A percentile compares a stretch with the other conserved stretches of the same genome.
Evolutionary conservation across 2,329 filamentous ascomycete species (phyloP).

Genomic region (Aspergillus oerlinghausenensis): DNA sequence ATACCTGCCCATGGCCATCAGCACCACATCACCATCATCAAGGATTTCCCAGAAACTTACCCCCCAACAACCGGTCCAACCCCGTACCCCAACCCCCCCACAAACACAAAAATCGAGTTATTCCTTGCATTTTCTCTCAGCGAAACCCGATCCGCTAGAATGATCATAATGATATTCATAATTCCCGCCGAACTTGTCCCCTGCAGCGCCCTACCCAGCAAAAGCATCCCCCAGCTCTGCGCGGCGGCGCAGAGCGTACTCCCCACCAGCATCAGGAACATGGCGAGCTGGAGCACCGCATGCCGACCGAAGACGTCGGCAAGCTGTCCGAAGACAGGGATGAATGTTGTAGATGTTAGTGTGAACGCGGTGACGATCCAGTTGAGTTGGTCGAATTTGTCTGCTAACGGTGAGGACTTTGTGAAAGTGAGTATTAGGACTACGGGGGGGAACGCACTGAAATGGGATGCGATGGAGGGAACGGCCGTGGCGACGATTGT

Average conservation of each 20-base stretch:
- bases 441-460: slow-evolving; percentile 38
- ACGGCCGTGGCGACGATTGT: slow-evolving; percentile 61
- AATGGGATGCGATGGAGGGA: slow-evolving; percentile 61
- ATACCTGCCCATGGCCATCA: background rate
- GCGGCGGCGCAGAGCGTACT: slow-evolving; percentile 59
- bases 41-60: slow-evolving; percentile 13
- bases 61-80: slow-evolving; percentile 60
- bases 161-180: slow-evolving; percentile 56
- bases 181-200: slow-evolving; percentile 60
- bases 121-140: slow-evolving; percentile 59
- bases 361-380: slow-evolving; percentile 69
- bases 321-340: slow-evolving; percentile 62
- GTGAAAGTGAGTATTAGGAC: background rate
- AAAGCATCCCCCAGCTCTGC: slow-evolving; percentile 53
- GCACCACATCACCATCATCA: background rate
- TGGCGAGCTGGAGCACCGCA: slow-evolving; percentile 52
- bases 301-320: slow-evolving; percentile 63
- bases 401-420: slow-evolving; percentile 22
- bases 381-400: slow-evolving; percentile 55
- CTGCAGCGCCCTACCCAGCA: slow-evolving; percentile 61
- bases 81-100: slow-evolving; percentile 56
- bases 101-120: slow-evolving; percentile 57
- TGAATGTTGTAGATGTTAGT: slow-evolving; percentile 62
- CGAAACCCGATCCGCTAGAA: slow-evolving; percentile 62
- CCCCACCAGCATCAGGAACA: slow-evolving; percentile 56